A percentile compares a stretch with the other conserved stretches of the same genome.
Conservation (phyloP, 305 asterid genomes). For the Striga hermonthica region DNA sequence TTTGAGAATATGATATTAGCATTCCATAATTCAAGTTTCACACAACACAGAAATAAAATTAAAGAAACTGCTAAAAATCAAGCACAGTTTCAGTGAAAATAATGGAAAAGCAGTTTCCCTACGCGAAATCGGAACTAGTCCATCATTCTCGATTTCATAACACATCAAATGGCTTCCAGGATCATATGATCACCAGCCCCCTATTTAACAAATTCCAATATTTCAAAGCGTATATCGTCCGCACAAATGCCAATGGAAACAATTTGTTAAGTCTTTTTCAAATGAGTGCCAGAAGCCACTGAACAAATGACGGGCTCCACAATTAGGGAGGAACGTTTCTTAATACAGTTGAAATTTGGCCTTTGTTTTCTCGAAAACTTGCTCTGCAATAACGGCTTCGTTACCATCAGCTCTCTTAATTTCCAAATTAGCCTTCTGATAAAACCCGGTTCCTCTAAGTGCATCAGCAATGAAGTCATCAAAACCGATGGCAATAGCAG, state of each 20-base stretch:
- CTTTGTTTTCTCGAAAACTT: conserved; percentile 94
- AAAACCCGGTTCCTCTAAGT: conserved; percentile 82
- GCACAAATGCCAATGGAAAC: conserved; percentile 9
- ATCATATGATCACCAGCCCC: too few species aligned
- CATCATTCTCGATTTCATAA: too few species aligned
- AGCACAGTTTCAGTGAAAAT: too few species aligned
- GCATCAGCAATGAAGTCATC: conserved; percentile 97
- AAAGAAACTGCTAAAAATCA: too few species aligned
- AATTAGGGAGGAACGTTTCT: conserved; percentile 26
- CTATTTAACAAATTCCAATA: neutral
- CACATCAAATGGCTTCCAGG: too few species aligned
- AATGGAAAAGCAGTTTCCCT: too few species aligned
- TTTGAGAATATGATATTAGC: too few species aligned
- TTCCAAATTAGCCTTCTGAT: conserved; percentile 83
- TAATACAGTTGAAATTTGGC: conserved; percentile 71
- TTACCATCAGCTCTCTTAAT: conserved; percentile 85
- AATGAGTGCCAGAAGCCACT: conserved; percentile 13
- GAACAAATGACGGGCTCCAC: conserved; percentile 25
- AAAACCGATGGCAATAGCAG: conserved; percentile 92
- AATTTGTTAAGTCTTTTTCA: conserved; percentile 23
- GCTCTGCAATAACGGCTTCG: conserved; percentile 73
- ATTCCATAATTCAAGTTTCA: too few species aligned
- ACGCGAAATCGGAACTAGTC: too few species aligned
- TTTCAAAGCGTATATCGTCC: neutral
- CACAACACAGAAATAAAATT: too few species aligned